Percentiles rank a stretch among this genome's conserved stretches.
These are phyloP conservation scores for Malus hybrid DNA, from an alignment of 331 rosid genomes.

Conservation along the genomic window DNA sequence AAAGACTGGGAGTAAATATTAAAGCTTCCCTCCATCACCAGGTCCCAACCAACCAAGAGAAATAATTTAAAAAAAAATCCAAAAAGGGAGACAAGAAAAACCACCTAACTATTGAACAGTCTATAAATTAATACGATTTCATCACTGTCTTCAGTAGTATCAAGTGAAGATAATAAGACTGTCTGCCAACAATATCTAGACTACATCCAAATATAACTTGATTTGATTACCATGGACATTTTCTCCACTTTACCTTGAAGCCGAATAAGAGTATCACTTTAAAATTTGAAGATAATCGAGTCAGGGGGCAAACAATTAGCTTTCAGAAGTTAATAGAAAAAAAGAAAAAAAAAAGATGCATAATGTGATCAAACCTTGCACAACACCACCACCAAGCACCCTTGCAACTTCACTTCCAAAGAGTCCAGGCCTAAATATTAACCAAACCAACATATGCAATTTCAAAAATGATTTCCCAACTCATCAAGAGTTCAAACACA, in stretches of 20 bases:
- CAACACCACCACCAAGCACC: conserved; percentile 96
- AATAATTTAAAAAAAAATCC: too few species aligned
- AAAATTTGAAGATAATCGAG: background rate
- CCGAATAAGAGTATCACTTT: background rate
- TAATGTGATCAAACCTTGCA: conserved; percentile 56
- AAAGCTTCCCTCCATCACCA: background rate
- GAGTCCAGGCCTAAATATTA: conserved; percentile 53
- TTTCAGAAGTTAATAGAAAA: background rate
- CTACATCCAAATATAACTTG: background rate
- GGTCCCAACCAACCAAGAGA: background rate
- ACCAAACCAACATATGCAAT: background rate
- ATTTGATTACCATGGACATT: too few species aligned
- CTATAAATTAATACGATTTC: too few species aligned
- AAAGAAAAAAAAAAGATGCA: background rate
- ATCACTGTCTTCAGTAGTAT: too few species aligned
- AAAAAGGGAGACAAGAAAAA: background rate
- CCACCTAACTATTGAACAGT: background rate
- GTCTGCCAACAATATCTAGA: background rate
- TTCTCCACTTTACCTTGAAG: background rate
- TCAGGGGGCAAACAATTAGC: background rate
- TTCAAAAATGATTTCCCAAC: background rate
- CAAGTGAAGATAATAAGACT: background rate
- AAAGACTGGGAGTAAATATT: background rate
- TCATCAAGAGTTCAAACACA: background rate
- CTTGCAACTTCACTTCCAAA: conserved; percentile 67